Evolutionary conservation across 106 monocot species (phyloP).

Genomic region (Allium cepa): DNA sequence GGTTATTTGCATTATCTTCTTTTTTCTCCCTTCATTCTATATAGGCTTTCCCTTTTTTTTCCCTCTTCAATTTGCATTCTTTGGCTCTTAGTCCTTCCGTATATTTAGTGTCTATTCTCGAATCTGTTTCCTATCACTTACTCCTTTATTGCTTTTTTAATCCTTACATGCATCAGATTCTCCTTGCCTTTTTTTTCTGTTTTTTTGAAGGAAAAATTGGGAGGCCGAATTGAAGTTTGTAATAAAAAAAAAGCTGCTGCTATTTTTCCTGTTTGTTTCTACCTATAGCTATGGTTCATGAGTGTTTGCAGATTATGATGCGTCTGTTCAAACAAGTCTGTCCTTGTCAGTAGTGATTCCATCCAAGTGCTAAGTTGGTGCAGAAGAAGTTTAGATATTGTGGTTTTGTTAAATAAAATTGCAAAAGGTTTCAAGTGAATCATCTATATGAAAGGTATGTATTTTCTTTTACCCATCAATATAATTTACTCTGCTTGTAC

Average conservation of each 20-base stretch:
- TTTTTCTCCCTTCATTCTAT: slow-evolving; percentile 11
- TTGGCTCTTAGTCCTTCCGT: not conserved
- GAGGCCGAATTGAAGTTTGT: not conserved
- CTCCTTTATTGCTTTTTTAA: not conserved
- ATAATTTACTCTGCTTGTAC: too few species aligned
- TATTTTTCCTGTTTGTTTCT: not conserved
- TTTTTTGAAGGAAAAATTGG: slow-evolving; percentile 9
- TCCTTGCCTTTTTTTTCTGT: slow-evolving; percentile 20
- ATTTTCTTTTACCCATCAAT: too few species aligned
- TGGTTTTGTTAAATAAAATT: too few species aligned
- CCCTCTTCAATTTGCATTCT: slow-evolving; percentile 22
- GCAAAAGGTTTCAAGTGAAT: too few species aligned
- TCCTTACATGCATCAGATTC: slow-evolving; percentile 1
- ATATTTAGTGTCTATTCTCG: too few species aligned
- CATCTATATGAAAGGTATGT: too few species aligned
- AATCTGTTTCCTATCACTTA: not conserved
- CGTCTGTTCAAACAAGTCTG: too few species aligned
- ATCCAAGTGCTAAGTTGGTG: too few species aligned
- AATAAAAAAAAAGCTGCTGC: not conserved
- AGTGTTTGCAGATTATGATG: too few species aligned
- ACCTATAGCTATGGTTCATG: not conserved
- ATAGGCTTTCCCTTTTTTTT: slow-evolving; percentile 22
- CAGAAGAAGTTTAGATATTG: too few species aligned
- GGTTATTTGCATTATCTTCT: not conserved
- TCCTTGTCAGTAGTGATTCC: too few species aligned